These are phyloP conservation scores for Melaleuca alternifolia DNA, from an alignment of 345 rosid genomes.

Conservation along the genomic window DNA sequence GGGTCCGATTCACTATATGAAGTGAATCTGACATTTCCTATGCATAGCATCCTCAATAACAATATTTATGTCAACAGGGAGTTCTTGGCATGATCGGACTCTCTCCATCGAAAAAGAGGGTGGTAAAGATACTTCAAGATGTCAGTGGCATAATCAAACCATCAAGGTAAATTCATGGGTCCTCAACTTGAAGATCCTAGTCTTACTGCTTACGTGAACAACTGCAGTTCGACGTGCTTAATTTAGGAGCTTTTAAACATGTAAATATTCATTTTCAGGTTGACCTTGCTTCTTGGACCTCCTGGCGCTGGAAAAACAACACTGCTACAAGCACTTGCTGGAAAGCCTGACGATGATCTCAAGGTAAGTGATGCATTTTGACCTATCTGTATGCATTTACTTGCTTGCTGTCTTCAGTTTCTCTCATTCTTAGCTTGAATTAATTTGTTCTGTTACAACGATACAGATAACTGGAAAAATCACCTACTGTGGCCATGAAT, in stretches of 20 bases:
- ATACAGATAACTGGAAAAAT: conserved; percentile 21
- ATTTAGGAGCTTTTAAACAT: neutral
- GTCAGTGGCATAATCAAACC: conserved; percentile 28
- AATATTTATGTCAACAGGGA: conserved; percentile 3
- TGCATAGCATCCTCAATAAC: neutral
- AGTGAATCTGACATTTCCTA: neutral
- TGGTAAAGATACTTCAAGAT: conserved; percentile 20
- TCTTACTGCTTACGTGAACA: neutral
- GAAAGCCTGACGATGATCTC: conserved; percentile 15
- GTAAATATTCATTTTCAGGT: conserved; percentile 4
- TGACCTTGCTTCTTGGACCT: conserved; percentile 34
- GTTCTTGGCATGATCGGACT: conserved; percentile 12
- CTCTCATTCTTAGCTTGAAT: too few relatives aligned
- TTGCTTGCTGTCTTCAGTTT: neutral
- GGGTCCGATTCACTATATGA: neutral
- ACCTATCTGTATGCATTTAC: neutral
- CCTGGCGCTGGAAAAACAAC: conserved; percentile 34
- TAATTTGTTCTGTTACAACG: neutral
- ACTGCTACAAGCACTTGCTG: conserved; percentile 24
- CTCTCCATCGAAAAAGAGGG: conserved; percentile 26
- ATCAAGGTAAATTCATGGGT: conserved; percentile 13
- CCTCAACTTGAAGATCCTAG: neutral
- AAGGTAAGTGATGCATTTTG: conserved; percentile 8
- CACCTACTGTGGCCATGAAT: conserved; percentile 36
- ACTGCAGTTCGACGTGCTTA: neutral